A percentile compares a stretch with the other conserved stretches of the same genome.
These are phyloP conservation scores for Actinomortierella ambigua DNA, from an alignment of 371 early-diverging fungal genomes.

Conservation along the genomic window DNA sequence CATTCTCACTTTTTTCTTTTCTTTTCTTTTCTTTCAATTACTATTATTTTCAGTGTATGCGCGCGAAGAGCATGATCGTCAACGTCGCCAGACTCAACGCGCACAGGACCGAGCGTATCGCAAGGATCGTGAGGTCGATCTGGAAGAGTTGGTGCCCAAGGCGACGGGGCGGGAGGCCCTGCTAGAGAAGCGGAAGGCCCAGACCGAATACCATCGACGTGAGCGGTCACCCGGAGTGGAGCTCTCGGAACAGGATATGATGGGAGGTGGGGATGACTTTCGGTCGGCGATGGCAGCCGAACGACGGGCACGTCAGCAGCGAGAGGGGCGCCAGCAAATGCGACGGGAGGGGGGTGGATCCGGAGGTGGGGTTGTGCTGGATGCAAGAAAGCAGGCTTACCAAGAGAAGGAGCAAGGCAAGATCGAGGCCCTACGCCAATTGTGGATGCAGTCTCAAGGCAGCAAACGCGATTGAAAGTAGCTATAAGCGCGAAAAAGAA, in stretches of 20 bases:
- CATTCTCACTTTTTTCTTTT: not conserved
- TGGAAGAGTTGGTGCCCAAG: conserved; percentile 86
- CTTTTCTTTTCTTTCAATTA: not conserved
- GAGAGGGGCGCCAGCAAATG: conserved; percentile 50
- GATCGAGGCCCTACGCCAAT: conserved; percentile 47
- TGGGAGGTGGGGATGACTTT: conserved; percentile 66
- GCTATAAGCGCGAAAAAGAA: not conserved
- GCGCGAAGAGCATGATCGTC: conserved; percentile 61
- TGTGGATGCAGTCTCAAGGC: conserved; percentile 45
- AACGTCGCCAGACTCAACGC: conserved; percentile 49
- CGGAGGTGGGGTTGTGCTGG: conserved; percentile 11
- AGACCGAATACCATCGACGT: conserved; percentile 67
- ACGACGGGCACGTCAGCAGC: conserved; percentile 50
- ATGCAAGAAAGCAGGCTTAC: conserved; percentile 44
- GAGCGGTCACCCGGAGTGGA: conserved; percentile 79
- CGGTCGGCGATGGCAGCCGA: conserved; percentile 58
- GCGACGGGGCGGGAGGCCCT: conserved; percentile 80
- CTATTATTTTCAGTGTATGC: conserved; percentile 51
- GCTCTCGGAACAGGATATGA: conserved; percentile 72
- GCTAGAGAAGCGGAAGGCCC: conserved; percentile 67
- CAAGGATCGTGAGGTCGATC: conserved; percentile 62
- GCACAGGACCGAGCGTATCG: conserved; percentile 54
- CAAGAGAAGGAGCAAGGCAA: conserved; percentile 52
- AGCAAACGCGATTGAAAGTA: conserved; percentile 18
- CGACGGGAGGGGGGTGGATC: conserved; percentile 2